A percentile compares a stretch with the other conserved stretches of the same genome.
Conservation (phyloP, 2,329 filamentous ascomycete species). For the Colletotrichum camelliae region DNA sequence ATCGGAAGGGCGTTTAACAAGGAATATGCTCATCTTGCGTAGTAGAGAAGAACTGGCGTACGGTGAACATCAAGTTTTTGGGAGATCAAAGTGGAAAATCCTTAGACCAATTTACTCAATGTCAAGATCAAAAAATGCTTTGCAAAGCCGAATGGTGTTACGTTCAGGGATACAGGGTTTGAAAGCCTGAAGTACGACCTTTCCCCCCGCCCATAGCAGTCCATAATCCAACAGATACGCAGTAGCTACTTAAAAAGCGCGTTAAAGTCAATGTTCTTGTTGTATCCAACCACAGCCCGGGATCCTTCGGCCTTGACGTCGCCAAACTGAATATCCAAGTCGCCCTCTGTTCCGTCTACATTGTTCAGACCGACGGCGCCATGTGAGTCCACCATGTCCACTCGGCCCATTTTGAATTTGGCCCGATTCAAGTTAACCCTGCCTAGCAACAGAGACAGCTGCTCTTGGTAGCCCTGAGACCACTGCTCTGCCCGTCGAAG, state of each 20-base stretch:
- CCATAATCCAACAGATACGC: background rate
- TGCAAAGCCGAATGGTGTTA: background rate
- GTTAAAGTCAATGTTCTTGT: background rate
- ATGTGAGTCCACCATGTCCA: background rate
- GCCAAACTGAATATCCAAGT: background rate
- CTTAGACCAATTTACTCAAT: background rate
- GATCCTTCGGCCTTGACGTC: background rate
- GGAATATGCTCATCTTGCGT: slow-evolving; percentile 64
- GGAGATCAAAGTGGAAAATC: background rate
- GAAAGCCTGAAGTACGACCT: background rate
- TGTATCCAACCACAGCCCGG: background rate
- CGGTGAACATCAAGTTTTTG: background rate
- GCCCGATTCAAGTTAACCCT: background rate
- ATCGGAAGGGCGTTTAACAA: slow-evolving; percentile 93
- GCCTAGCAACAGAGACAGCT: background rate
- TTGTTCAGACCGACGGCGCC: background rate
- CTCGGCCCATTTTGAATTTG: background rate
- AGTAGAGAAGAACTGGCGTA: background rate
- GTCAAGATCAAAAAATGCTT: background rate
- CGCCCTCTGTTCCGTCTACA: background rate
- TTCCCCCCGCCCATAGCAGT: background rate
- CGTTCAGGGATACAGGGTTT: background rate
- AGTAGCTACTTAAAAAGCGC: background rate
- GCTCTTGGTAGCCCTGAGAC: background rate
- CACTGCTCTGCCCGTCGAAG: background rate